Evolutionary conservation across 73 alveolate species (phyloP).

Genomic region (Tetrahymena malaccensis): DNA sequence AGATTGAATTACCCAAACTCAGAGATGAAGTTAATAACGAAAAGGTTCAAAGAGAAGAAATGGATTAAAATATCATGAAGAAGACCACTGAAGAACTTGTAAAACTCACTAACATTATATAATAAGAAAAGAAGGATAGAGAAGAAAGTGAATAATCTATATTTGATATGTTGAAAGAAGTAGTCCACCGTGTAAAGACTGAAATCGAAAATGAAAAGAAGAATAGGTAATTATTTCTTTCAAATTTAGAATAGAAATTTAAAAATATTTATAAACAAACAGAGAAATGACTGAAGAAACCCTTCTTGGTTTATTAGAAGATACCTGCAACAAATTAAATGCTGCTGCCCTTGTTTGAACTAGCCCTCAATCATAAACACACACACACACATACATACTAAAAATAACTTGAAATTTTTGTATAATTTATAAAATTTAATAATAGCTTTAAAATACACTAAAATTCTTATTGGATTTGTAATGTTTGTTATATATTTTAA

Average conservation of each 20-base stretch:
- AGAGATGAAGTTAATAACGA: constrained; percentile 71
- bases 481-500: too few relatives aligned
- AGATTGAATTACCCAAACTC: constrained; percentile 77
- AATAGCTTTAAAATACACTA: not conserved
- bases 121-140: constrained; percentile 70
- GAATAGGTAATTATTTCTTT: constrained; percentile 26
- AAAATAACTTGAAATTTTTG: too few relatives aligned
- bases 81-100: constrained; percentile 69
- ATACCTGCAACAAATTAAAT: constrained; percentile 79
- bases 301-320: constrained; percentile 75
- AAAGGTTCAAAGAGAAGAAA: constrained; percentile 63
- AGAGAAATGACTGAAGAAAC: constrained; percentile 84
- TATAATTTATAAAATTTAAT: too few relatives aligned
- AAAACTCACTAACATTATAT: constrained; percentile 44
- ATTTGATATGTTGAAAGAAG: constrained; percentile 81
- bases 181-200: constrained; percentile 70
- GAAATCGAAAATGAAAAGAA: constrained; percentile 82
- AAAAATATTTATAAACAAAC: not conserved
- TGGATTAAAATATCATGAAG: constrained; percentile 57
- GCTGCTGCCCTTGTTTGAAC: constrained; percentile 54
- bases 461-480: not conserved
- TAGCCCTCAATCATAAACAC: not conserved
- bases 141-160: constrained; percentile 89
- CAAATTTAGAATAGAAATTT: not conserved
- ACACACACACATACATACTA: not conserved